Base-by-base conservation (phyloP, 306 rosid genomes). In the Hippophae tibetana region DNA sequence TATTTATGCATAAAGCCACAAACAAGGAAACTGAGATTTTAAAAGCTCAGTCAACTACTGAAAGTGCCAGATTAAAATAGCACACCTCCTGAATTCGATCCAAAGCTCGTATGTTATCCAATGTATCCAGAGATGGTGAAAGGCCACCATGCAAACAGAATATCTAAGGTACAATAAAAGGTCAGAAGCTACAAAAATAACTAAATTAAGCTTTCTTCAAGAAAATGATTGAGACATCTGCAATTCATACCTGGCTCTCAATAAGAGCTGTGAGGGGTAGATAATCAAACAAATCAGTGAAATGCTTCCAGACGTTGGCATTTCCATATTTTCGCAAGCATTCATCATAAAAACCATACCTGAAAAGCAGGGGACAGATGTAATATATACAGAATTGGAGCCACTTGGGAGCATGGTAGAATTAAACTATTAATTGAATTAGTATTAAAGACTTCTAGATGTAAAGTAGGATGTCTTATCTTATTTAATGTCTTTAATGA, bases 91-190 rank as follows among this genome's bases (percentile, higher is more conserved):
- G 97, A 75, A 86, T 79, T 54, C 97, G 97, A 60, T 90, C 97
- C 82, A 90, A 77, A 40, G 97, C 86, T 47, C 95, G 86, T 40
- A 90, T 84, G 65, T 90, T 90, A 74, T 90, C 97, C 76, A 90
- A 75, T 31, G 97, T 90, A 70, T 90, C 97, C 82, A 90, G 72
- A 60, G 97, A 90, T 56, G 97, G 97, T 46, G 97, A 90, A 59
- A 90, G 95, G 60, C 97, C 97, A 58, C 97, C 97, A 61, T 90
- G 97, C 85, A 90, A 84, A 73, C 97, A 90, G 85, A 90, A 90
- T 63, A 86, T 78, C 97, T 90, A 78, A 13, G 61, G 76, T 13
- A 64, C 47, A 67, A 13, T 60, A 7, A 38, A n/a, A 74, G 47
- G 67, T 73, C 48, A 77, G 76, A 73, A 45, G 61, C 57, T 58